These are phyloP conservation scores for Prunella vulgaris DNA, from an alignment of 257 asterid genomes.

Conservation along the genomic window DNA sequence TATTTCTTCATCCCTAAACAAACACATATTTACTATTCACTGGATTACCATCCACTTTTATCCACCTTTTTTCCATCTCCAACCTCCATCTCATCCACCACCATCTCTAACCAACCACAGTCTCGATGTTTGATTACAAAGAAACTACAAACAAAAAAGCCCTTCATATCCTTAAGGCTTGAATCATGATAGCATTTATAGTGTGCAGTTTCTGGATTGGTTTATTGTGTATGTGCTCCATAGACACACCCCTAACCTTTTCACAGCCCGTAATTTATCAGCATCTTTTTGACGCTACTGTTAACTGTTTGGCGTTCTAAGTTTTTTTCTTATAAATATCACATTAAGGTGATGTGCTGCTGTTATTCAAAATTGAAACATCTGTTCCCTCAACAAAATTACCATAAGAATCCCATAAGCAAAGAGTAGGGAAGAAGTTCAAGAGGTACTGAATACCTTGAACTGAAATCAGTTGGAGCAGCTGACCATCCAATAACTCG, in stretches of 20 bases:
- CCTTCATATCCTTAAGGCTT: neutral
- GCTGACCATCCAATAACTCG: constrained; percentile 93
- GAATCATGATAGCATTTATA: neutral
- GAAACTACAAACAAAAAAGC: neutral
- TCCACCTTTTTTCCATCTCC: too few relatives aligned
- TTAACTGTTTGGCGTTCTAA: neutral
- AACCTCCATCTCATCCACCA: too few relatives aligned
- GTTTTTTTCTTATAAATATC: neutral
- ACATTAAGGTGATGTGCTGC: constrained; percentile 1
- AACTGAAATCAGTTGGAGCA: constrained; percentile 74
- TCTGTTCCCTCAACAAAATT: constrained; percentile 2
- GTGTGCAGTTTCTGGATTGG: constrained; percentile 7
- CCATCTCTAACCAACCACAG: too few relatives aligned
- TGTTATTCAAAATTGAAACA: constrained; percentile 15
- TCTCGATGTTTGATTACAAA: neutral
- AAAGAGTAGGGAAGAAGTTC: constrained; percentile 13
- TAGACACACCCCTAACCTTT: neutral
- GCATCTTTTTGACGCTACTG: constrained; percentile 2
- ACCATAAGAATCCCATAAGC: constrained; percentile 11
- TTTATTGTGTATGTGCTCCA: neutral
- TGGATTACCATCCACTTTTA: too few relatives aligned
- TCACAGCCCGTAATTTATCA: constrained; percentile 5
- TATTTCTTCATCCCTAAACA: too few relatives aligned
- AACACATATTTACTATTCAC: too few relatives aligned
- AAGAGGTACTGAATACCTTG: constrained; percentile 50